Percentiles rank a stretch among this genome's conserved stretches.
Conservation (phyloP, 768 basidiomycete species). For the Boletus fagicola region DNA sequence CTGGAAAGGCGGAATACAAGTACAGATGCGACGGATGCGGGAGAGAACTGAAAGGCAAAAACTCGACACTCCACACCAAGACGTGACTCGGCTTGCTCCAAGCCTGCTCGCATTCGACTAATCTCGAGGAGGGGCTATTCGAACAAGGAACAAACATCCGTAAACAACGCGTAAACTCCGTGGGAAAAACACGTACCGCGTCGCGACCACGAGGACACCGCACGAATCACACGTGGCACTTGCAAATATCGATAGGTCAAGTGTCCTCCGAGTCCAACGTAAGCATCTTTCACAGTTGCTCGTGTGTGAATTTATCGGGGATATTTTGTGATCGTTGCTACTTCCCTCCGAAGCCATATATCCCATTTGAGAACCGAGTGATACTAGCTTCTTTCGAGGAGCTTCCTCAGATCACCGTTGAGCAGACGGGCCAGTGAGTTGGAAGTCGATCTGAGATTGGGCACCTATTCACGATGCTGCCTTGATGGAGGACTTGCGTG, state of each 20-base stretch:
- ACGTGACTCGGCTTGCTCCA: constrained; percentile 1
- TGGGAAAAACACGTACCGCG: constrained; percentile 25
- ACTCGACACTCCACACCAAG: background rate
- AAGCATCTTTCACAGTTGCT: background rate
- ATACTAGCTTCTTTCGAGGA: background rate
- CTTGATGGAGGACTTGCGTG: background rate
- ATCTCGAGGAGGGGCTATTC: constrained; percentile 3
- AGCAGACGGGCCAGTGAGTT: background rate
- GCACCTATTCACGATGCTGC: background rate
- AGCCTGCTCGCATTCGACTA: background rate
- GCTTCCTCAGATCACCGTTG: background rate
- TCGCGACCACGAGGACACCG: constrained; percentile 16
- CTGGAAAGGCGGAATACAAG: constrained; percentile 16
- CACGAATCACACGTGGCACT: constrained; percentile 15
- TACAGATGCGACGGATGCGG: constrained; percentile 17
- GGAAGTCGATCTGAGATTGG: background rate
- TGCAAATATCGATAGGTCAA: no score
- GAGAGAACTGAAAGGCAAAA: no score
- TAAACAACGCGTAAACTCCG: constrained; percentile 33
- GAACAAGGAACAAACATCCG: constrained; percentile 28
- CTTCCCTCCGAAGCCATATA: background rate
- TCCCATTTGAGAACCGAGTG: background rate
- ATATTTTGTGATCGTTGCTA: background rate
- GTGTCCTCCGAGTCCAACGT: background rate
- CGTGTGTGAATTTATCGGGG: background rate